Conservation (phyloP, 2,329 filamentous ascomycete genomes). For the Fusarium vanettenii region DNA sequence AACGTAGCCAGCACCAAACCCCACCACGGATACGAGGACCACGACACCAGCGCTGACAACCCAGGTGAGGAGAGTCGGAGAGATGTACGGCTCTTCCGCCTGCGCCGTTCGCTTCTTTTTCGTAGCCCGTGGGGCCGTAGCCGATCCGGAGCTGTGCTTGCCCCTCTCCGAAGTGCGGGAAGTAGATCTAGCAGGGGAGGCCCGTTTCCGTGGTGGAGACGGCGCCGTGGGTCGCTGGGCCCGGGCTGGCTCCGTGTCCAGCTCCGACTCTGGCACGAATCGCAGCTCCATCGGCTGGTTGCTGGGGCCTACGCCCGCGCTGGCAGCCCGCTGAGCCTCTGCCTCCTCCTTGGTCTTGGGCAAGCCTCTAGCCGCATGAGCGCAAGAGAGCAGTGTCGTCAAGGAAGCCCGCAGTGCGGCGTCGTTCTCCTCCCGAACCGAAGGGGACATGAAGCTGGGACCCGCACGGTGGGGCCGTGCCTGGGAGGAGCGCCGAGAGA, state of each 20-base stretch:
- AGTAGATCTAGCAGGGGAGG: slow-evolving; percentile 46
- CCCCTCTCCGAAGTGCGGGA: slow-evolving; percentile 55
- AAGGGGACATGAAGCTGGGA: slow-evolving; percentile 76
- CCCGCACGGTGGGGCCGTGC: slow-evolving; percentile 58
- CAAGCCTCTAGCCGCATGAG: slow-evolving; percentile 85
- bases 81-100: slow-evolving; percentile 58
- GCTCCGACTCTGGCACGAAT: slow-evolving; percentile 70
- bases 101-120: slow-evolving; percentile 70
- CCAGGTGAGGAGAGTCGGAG: slow-evolving; percentile 72
- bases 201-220: slow-evolving; percentile 41
- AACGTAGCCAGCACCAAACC: slow-evolving; percentile 76
- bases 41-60: slow-evolving; percentile 75
- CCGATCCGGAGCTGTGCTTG: slow-evolving; percentile 60
- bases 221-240: slow-evolving; percentile 37
- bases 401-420: slow-evolving; percentile 91
- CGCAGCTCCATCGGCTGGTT: slow-evolving; percentile 68
- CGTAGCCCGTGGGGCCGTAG: slow-evolving; percentile 57
- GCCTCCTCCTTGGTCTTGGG: slow-evolving; percentile 71
- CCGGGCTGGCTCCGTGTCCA: slow-evolving; percentile 55
- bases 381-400: slow-evolving; percentile 95
- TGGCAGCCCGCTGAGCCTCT: slow-evolving; percentile 49
- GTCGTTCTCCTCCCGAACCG: slow-evolving; percentile 88
- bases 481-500: slow-evolving; percentile 61
- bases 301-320: slow-evolving; percentile 57
- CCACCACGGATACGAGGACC: slow-evolving; percentile 74